Evolutionary conservation across 169 alveolate genomes (phyloP).

Genomic region (Eimeria praecox): DNA sequence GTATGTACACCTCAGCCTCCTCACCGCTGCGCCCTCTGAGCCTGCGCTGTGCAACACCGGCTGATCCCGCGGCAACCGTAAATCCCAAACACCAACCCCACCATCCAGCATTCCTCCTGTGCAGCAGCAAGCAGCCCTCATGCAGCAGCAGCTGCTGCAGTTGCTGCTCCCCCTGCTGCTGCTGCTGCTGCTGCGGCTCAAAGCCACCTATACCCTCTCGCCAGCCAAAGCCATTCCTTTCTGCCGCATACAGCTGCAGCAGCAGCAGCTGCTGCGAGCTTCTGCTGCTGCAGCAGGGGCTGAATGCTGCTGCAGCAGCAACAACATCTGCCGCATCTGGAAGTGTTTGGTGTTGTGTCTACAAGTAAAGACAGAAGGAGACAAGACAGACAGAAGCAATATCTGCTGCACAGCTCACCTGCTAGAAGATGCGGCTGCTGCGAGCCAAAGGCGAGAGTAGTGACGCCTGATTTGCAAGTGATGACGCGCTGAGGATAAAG

Average conservation of each 20-base stretch:
- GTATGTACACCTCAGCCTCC: conserved; percentile 17
- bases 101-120: conserved; percentile 92
- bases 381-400: neutral
- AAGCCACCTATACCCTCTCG: neutral
- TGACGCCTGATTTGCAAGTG: conserved; percentile 87
- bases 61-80: conserved; percentile 87
- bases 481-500: conserved; percentile 92
- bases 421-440: conserved; percentile 93
- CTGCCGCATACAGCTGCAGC: neutral
- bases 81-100: conserved; percentile 92
- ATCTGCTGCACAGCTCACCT: conserved; percentile 43
- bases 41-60: conserved; percentile 85
- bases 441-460: conserved; percentile 89
- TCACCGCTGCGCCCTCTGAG: conserved; percentile 75
- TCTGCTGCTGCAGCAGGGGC: neutral
- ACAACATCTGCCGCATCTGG: neutral
- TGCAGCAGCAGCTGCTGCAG: too few relatives aligned
- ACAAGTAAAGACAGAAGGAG: neutral
- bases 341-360: too few relatives aligned
- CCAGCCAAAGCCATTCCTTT: neutral
- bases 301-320: neutral
- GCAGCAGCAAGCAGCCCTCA: neutral
- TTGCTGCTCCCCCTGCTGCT: too few relatives aligned
- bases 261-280: neutral
- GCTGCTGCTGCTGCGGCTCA: neutral